Percentiles rank a stretch among this genome's conserved stretches.
phyloP scores from a whole-genome alignment of 805 yeast genomes.

The Ogataea nonfermentans region DNA sequence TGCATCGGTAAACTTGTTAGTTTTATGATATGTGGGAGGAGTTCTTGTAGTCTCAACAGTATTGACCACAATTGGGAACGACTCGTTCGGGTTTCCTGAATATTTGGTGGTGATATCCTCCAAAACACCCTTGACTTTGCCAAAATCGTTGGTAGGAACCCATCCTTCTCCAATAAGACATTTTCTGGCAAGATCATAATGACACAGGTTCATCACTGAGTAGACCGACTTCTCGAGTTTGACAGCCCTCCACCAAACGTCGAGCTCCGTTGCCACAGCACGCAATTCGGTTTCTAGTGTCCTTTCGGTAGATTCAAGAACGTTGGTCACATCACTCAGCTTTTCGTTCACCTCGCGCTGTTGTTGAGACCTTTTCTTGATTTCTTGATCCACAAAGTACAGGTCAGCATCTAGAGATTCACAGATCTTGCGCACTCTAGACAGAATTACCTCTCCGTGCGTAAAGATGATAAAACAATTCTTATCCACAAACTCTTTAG shows the following conservation, averaged over 20 bases:
- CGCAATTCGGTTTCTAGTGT: slow-evolving; percentile 64
- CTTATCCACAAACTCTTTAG: slow-evolving; percentile 60
- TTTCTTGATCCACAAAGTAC: slow-evolving; percentile 54
- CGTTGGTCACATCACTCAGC: slow-evolving; percentile 50
- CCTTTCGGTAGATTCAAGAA: slow-evolving; percentile 46
- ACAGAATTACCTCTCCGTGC: slow-evolving; percentile 76
- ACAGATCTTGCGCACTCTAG: slow-evolving; percentile 75
- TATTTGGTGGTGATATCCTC: slow-evolving; percentile 36
- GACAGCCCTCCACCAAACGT: slow-evolving; percentile 53
- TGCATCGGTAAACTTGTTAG: slow-evolving; percentile 92
- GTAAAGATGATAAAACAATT: slow-evolving; percentile 86
- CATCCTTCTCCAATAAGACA: slow-evolving; percentile 73
- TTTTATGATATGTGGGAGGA: slow-evolving; percentile 93
- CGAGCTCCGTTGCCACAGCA: slow-evolving; percentile 60
- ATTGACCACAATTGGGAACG: slow-evolving; percentile 41
- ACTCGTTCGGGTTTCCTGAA: slow-evolving; percentile 23
- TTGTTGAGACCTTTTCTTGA: slow-evolving; percentile 38
- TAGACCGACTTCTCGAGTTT: slow-evolving; percentile 58
- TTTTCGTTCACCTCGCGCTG: slow-evolving; percentile 45
- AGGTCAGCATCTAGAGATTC: slow-evolving; percentile 87
- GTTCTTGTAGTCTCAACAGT: slow-evolving; percentile 72
- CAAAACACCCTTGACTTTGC: slow-evolving; percentile 43
- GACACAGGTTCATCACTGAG: slow-evolving; percentile 60
- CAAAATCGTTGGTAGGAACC: slow-evolving; percentile 60
- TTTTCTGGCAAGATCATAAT: slow-evolving; percentile 63